These are phyloP conservation scores for Malania oleifera DNA, from an alignment of 164 flowering plant genomes.

Conservation along the genomic window DNA sequence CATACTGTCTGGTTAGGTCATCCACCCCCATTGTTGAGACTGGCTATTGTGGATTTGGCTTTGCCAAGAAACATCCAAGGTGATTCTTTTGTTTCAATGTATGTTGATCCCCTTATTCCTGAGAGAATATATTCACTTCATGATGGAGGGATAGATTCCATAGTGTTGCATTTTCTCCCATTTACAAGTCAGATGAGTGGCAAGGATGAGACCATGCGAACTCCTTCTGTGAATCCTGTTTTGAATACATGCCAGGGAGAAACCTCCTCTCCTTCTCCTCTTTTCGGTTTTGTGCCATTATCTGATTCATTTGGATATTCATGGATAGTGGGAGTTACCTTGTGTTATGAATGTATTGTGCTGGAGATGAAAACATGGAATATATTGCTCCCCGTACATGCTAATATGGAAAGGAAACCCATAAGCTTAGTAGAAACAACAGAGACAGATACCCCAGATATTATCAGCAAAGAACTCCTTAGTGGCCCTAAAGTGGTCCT, in stretches of 20 bases:
- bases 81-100: conserved; percentile 40
- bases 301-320: conserved; percentile 83
- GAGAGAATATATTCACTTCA: conserved; percentile 80
- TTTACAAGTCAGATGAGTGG: conserved; percentile 69
- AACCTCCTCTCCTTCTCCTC: conserved; percentile 33
- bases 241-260: conserved; percentile 58
- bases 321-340: conserved; percentile 76
- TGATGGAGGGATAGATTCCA: conserved; percentile 78
- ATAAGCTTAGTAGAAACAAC: conserved; percentile 21
- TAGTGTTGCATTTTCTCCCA: conserved; percentile 86
- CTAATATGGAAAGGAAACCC: conserved; percentile 34
- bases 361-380: conserved; percentile 75
- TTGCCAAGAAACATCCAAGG: conserved; percentile 39
- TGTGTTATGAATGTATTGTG: conserved; percentile 61
- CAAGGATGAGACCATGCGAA: conserved; percentile 46
- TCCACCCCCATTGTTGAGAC: conserved; percentile 76
- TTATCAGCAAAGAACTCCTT: conserved; percentile 88
- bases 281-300: conserved; percentile 64
- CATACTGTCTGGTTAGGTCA: conserved; percentile 70
- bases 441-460: conserved; percentile 39
- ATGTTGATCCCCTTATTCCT: conserved; percentile 62
- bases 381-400: conserved; percentile 36
- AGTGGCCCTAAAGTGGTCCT: conserved; percentile 64
- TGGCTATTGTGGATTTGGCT: conserved; percentile 87
- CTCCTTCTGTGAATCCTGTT: conserved; percentile 78